Base-by-base conservation (phyloP, 768 basidiomycete species). In the Xerocomus brunneocitrinus region DNA sequence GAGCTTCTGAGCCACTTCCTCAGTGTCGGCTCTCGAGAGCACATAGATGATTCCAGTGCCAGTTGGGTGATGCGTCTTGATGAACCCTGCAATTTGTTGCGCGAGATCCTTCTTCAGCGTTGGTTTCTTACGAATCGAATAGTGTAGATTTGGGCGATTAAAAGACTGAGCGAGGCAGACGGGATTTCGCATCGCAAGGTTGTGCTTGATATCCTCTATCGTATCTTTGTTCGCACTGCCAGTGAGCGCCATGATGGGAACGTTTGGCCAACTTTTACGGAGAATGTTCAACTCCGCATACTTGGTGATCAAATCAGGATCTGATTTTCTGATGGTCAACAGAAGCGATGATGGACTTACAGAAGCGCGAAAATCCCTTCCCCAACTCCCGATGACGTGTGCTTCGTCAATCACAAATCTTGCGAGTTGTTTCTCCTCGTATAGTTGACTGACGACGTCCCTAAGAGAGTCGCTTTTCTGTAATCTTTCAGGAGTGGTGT, bases 351-450 rank as follows among this genome's bases (percentile, higher is more conserved):
- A 47, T 13, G 35, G 43, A 67, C 85, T 60, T 70, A 90, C 89
- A 25, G 88, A 81, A n/a, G 82, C 81, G 47, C 95, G 83, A 63
- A 97, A 95, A 65, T 94, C 87, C 63, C 94, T 84, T 6, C 95
- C 97, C 97, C 97, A 98, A 22, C 85, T 84, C 13, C 84, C 86
- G 40, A 98, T 89, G 67, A 92, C 93, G 67, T 99, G 97, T 2
- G 94, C 95, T 67, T 99, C 97, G 65, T 99, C 97, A 47, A 98
- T 80, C 1, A 97, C 94, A 65, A 99, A 95, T 31, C 95, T 76
- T 13, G 91, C 93, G 38, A 99, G 67, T 52, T 79, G 73, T 4
- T 76, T 73, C 25, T 72, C 65, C 6, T 71, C 64, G 62, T 93
- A 77, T 2, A 98, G 73, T n/a, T 72, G 68, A 19, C 67, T 58